A percentile compares a stretch with the other conserved stretches of the same genome.
These are phyloP conservation scores for Cryptococcus floricola DNA, from an alignment of 1,284 basidiomycete species.

Conservation along the genomic window DNA sequence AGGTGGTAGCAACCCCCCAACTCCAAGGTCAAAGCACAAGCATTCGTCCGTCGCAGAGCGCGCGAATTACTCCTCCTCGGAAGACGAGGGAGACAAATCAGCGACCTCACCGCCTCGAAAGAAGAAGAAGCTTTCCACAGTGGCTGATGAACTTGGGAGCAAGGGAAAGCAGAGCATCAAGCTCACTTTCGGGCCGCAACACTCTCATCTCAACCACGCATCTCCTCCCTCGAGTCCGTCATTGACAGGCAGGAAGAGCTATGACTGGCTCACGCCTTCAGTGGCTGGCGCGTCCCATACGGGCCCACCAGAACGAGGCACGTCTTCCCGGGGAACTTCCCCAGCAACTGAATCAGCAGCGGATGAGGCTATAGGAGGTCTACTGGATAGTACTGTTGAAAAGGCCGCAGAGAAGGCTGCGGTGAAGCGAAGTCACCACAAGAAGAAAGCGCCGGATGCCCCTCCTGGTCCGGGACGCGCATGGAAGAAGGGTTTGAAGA, in stretches of 20 bases:
- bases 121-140: constrained; percentile 8
- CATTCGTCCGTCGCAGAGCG: constrained; percentile 18
- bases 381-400: constrained; percentile 7
- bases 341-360: constrained; percentile 8
- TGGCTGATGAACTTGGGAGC: background rate
- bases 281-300: constrained; percentile 36
- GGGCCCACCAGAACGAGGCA: constrained; percentile 33
- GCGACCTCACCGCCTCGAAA: constrained; percentile 1
- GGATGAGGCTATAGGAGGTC: constrained; percentile 19
- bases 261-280: constrained; percentile 42
- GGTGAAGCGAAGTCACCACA: constrained; percentile 21
- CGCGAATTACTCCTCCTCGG: constrained; percentile 34
- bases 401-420: background rate
- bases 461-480: constrained; percentile 34
- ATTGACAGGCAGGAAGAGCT: constrained; percentile 29
- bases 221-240: background rate
- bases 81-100: constrained; percentile 21
- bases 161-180: constrained; percentile 3
- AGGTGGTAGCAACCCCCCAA: background rate
- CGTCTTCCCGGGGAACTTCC: background rate
- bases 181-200: background rate
- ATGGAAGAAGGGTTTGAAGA: constrained; percentile 42
- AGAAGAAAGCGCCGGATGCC: constrained; percentile 18
- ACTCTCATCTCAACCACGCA: background rate
- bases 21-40: constrained; percentile 16